Base-by-base conservation (phyloP, 495 filamentous ascomycete species). In the Parmelia sp. region DNA sequence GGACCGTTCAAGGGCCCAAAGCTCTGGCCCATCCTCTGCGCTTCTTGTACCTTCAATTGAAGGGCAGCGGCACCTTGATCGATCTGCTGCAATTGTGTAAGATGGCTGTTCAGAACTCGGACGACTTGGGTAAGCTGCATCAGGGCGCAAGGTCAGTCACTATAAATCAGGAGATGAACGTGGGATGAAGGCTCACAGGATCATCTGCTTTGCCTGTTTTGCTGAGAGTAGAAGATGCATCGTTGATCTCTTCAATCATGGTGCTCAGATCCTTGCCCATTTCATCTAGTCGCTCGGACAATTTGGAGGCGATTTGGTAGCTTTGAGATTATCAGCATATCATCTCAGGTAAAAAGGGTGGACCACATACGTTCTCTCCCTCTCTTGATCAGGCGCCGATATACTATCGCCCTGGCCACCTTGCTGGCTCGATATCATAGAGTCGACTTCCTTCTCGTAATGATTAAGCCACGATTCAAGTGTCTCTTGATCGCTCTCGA, bases 191-290 rank as follows among this genome's bases (percentile, higher is more conserved):
- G 84, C 91, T 74, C 84, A 96, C 92, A 68, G 92, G 93, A 79
- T 96, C 93, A 75, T 96, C 91, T 49, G 88, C 80, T 74, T 91
- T 93, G 75, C 80, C 88, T 51, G 88, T 92, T 81, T 93, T 94
- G 80, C 84, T 92, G 65, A 99, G 78, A 8, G 84, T 88, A 33
- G 88, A 80, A 12, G 88, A 91, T 57, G 91, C 91, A 63, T 84
- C 84, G 71, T 99, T 99, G 71, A 97, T 94, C 75, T 96, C 94
- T 71, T 96, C 92, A 71, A 99, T 96, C 92, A 99, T 97, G 75
- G 87, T 90, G 47, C 82, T 82, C 58, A 97, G 78, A 74, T 96
- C 91, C 74, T 88, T 90, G 74, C 90, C 90, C 88, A 96, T 95
- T 62, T 91, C 89, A 49, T 91, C 90, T 70, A 97, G 74, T 60